These are phyloP conservation scores for Coriaria nepalensis DNA, from an alignment of 306 rosid genomes.

Conservation along the genomic window DNA sequence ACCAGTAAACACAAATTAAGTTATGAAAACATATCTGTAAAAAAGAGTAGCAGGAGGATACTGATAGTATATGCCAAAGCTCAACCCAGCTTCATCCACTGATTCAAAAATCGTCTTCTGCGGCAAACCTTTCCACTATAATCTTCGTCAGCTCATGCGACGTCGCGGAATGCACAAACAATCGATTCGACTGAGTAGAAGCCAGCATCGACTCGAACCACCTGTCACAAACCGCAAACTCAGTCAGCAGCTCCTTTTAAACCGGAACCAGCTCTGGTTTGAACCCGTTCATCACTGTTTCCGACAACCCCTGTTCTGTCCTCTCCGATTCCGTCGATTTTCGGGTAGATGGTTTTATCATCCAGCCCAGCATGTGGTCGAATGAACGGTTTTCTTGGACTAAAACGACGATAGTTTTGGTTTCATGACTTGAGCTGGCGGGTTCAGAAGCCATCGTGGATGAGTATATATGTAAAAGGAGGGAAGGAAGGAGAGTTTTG, in stretches of 20 bases:
- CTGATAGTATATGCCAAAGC: slow-evolving; percentile 63
- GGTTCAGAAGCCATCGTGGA: too few species aligned
- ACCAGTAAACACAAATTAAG: too few species aligned
- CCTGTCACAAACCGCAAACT: slow-evolving; percentile 64
- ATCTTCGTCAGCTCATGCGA: slow-evolving; percentile 38
- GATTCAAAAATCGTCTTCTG: slow-evolving; percentile 80
- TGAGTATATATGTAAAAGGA: too few species aligned
- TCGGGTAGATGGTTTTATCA: slow-evolving; percentile 54
- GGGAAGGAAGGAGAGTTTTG: too few species aligned
- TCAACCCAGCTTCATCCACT: slow-evolving; percentile 43
- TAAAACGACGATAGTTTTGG: slow-evolving; percentile 38
- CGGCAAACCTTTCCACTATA: slow-evolving; percentile 51
- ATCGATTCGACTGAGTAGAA: slow-evolving; percentile 71
- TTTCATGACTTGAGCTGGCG: too few species aligned
- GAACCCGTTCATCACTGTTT: slow-evolving; percentile 61
- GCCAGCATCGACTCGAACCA: slow-evolving; percentile 78
- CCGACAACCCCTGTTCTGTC: slow-evolving; percentile 22
- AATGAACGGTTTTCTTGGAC: slow-evolving; percentile 90
- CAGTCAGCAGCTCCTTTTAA: slow-evolving; percentile 34
- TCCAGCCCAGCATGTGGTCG: slow-evolving; percentile 86
- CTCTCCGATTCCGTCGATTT: slow-evolving; percentile 51
- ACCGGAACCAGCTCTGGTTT: slow-evolving; percentile 43
- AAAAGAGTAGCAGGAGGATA: slow-evolving; percentile 45
- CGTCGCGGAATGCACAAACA: slow-evolving; percentile 68
- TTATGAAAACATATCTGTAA: slow-evolving; percentile 32